These are phyloP conservation scores for Abrus precatorius DNA, from an alignment of 306 rosid species.

Conservation along the genomic window DNA sequence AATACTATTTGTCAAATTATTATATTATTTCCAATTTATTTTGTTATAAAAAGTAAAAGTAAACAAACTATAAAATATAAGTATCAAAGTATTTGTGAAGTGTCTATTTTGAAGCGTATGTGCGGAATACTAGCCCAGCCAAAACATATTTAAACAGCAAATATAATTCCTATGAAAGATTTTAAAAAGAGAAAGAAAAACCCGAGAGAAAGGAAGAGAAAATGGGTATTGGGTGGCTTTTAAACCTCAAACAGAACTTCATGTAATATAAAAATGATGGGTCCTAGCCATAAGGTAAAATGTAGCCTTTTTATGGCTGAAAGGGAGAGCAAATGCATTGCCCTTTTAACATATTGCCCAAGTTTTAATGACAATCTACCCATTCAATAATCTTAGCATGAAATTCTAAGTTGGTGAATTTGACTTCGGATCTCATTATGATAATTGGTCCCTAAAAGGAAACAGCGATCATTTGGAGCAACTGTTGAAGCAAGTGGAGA, in stretches of 20 bases:
- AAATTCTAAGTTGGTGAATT: no score
- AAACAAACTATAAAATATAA: background rate
- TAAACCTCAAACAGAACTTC: background rate
- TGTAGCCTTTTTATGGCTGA: background rate
- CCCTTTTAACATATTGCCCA: background rate
- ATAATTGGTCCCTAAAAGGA: background rate
- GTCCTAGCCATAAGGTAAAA: background rate
- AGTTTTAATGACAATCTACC: background rate
- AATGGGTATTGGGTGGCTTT: background rate
- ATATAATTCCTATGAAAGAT: background rate
- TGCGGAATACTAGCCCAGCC: background rate
- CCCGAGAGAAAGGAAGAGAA: background rate
- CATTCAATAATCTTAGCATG: background rate
- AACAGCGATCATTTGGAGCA: constrained; percentile 18
- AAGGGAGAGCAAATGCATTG: background rate
- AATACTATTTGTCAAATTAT: background rate
- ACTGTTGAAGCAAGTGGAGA: background rate
- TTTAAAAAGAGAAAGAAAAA: no score
- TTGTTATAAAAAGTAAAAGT: background rate
- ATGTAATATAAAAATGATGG: background rate
- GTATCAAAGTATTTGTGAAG: background rate
- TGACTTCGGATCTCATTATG: background rate
- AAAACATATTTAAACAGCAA: background rate
- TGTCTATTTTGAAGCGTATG: background rate
- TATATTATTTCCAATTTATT: background rate